Evolutionary conservation across 306 rosid genomes (phyloP), one percentile per base, ranked within the genome.

Genomic region (Benincasa hispida): DNA sequence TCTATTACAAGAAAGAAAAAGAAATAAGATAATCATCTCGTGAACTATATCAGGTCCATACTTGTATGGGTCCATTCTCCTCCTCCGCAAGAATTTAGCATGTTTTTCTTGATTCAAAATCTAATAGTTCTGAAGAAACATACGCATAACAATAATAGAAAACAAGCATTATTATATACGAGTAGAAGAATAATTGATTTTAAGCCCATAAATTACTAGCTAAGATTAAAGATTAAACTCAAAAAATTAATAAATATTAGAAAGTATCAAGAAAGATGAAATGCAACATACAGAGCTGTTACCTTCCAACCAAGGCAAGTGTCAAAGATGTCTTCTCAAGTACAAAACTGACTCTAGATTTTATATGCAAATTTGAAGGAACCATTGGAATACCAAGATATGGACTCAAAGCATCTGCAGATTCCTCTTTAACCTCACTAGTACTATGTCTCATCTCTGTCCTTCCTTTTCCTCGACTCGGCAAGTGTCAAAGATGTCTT

Each of bases 221-320:
- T 24, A 24, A 58, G 15, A 15, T 8, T 35, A n/a, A n/a, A 58
- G n/a, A n/a, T n/a, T n/a, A n/a, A 12, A 4, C 30, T 58, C 3
- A 58, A 58, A 28, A 5, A 11, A 18, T 10, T n/a, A n/a, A n/a
- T n/a, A n/a, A n/a, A n/a, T n/a, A n/a, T n/a, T 22, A 21, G 30
- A 57, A 57, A 22, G 68, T 15, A 22, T 54, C 25, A 37, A 27
- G 5, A 56, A 35, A 56, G n/a, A n/a, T n/a, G n/a, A n/a, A n/a
- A n/a, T n/a, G n/a, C n/a, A n/a, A n/a, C n/a, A n/a, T n/a, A n/a
- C n/a, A n/a, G n/a, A n/a, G 50, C 8, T 25, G 19, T 41, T 76
- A 76, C 79, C 79, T 28, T 76, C 72, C 79, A 56, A 76, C 79
- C 60, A 41, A 10, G 47, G 79, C 79, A 47, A 56, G 79, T 13